Base-by-base conservation (phyloP, 352 stramenopile species). In the Phytopythium vexans region DNA sequence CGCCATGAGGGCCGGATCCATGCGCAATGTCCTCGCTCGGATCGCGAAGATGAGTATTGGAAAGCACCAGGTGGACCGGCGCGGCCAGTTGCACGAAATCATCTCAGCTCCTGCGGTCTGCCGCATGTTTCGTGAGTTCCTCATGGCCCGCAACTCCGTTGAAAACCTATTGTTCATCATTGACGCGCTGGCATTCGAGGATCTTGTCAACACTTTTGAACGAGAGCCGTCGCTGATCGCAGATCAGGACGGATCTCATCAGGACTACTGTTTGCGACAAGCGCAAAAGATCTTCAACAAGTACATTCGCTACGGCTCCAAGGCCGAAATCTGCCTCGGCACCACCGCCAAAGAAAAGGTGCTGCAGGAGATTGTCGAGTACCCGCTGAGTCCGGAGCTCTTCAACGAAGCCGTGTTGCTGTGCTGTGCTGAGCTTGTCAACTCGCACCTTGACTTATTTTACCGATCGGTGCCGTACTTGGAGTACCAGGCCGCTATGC, bases 221-320 rank as follows among this genome's bases (percentile, higher is more conserved):
- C 56, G 49, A 9, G 8, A 49, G 1, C 54, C 47, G 2, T 54
- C 47, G 0, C 43, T 72, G 12, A 43, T 60, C 6, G 9, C 36
- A 38, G 36, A 52, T 5, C n/a, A 42, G 12, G 54, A 66, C 35
- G 51, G 49, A 2, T 82, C 74, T 3, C 71, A 76, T 11, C 57
- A 82, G 39, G 75, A 86, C 40, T 89, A 82, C 33, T 83, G 74
- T 15, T 57, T 85, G 36, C 72, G 76, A 1, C 69, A 87, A 33
- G 74, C 77, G 3, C 74, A 86, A 41, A 89, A 89, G 42, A 88
- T 86, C 61, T 89, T 86, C 56, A 88, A 79, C 60, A 89, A 89
- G 55, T 89, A 85, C 41, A 72, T 89, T 15, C 77, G 77, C 10
- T 86, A 77, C 45, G 79, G 79, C 16, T 88, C 79, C 3, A 88